phyloP scores from a whole-genome alignment of 768 basidiomycete species.

The Phaffia australis region DNA sequence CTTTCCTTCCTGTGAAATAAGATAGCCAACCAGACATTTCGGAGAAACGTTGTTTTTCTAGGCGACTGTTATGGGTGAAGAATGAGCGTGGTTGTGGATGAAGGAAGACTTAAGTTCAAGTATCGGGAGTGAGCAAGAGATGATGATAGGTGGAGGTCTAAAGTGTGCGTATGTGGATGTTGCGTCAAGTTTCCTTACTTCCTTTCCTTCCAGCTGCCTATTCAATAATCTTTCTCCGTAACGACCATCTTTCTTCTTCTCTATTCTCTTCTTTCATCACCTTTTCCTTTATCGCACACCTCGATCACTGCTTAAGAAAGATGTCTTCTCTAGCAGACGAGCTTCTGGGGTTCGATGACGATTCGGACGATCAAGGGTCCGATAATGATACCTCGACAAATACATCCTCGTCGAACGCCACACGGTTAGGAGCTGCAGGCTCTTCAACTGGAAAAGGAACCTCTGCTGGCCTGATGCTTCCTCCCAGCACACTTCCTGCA shows the following conservation, averaged over 20 bases:
- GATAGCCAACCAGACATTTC: slow-evolving; percentile 55
- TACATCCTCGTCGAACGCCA: not conserved
- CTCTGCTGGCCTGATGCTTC: slow-evolving; percentile 33
- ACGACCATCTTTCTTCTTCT: too few relatives aligned
- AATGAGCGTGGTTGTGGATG: too few relatives aligned
- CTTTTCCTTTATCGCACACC: slow-evolving; percentile 1
- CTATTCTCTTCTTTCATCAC: not conserved
- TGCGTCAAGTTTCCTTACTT: too few relatives aligned
- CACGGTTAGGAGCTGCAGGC: slow-evolving; percentile 12
- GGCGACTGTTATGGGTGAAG: too few relatives aligned
- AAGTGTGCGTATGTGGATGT: too few relatives aligned
- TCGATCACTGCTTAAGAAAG: slow-evolving; percentile 27
- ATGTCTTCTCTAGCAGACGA: slow-evolving; percentile 62
- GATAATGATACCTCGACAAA: slow-evolving; percentile 12
- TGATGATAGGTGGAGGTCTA: too few relatives aligned
- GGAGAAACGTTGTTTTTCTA: not conserved
- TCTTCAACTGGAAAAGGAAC: slow-evolving; percentile 25
- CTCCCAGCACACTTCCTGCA: slow-evolving; percentile 32
- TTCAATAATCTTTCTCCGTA: too few relatives aligned
- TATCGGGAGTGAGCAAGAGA: too few relatives aligned
- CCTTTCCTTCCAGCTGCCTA: too few relatives aligned
- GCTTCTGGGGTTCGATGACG: slow-evolving; percentile 75
- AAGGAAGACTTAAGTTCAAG: too few relatives aligned
- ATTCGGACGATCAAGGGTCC: slow-evolving; percentile 49
- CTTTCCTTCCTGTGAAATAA: slow-evolving; percentile 68